phyloP scores from a whole-genome alignment of 768 basidiomycete genomes.

The Hydnomerulius pinastri region DNA sequence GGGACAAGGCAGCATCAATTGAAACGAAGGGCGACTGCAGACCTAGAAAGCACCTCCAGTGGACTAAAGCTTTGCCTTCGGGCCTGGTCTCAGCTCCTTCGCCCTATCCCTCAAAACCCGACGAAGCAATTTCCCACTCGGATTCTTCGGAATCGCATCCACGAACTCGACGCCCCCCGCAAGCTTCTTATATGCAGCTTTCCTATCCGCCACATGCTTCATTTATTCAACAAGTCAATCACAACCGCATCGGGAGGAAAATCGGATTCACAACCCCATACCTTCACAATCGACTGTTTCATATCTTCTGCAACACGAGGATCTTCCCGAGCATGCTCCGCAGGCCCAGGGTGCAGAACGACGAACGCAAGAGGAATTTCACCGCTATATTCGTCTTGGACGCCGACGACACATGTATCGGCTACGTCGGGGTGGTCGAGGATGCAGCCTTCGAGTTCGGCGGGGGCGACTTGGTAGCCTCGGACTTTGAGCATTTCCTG shows the following conservation, averaged over 20 bases:
- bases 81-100: conserved; percentile 14
- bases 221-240: conserved; percentile 16
- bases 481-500: conserved; percentile 69
- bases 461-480: conserved; percentile 54
- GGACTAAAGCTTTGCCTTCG: conserved; percentile 23
- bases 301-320: conserved; percentile 35
- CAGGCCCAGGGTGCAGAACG: conserved; percentile 44
- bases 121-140: conserved; percentile 60
- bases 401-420: conserved; percentile 61
- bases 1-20: no score
- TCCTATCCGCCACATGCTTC: conserved; percentile 58
- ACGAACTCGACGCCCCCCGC: conserved; percentile 60
- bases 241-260: not conserved
- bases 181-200: conserved; percentile 57
- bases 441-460: conserved; percentile 62
- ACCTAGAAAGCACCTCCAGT: no score
- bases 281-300: conserved; percentile 50
- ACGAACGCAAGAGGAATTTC: conserved; percentile 70
- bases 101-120: conserved; percentile 54
- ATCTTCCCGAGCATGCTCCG: conserved; percentile 34
- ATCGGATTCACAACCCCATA: conserved; percentile 19
- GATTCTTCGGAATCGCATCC: conserved; percentile 60
- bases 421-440: conserved; percentile 56
- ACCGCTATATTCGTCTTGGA: conserved; percentile 69
- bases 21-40: no score